Evolutionary conservation across 2,329 filamentous ascomycete genomes (phyloP).

Genomic region (Aspergillus sergii): DNA sequence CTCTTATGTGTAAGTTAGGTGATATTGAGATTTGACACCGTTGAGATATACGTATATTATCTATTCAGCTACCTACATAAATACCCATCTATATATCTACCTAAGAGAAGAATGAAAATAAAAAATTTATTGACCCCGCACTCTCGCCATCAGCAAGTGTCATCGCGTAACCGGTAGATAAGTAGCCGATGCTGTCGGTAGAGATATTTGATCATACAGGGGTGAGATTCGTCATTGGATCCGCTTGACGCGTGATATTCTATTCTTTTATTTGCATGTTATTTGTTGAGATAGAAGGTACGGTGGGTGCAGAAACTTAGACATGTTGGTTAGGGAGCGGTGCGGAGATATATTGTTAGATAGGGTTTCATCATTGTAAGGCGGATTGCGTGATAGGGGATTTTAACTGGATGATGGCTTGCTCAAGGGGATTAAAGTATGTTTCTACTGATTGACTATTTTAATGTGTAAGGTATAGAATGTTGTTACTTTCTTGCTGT

Average conservation of each 20-base stretch:
- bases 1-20: neutral
- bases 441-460: too few relatives aligned
- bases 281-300: neutral
- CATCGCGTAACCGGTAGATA: constrained; percentile 15
- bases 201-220: neutral
- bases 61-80: neutral
- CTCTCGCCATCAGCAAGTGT: constrained; percentile 15
- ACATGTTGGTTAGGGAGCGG: neutral
- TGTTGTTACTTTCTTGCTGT: too few relatives aligned
- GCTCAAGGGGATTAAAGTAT: neutral
- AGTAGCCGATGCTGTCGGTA: neutral
- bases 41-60: neutral
- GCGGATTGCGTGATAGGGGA: constrained; percentile 19
- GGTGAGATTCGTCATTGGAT: constrained; percentile 25
- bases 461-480: too few relatives aligned
- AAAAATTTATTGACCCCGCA: neutral
- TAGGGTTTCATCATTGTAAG: constrained; percentile 9
- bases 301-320: neutral
- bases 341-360: neutral
- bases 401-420: too few relatives aligned
- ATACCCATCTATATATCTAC: neutral
- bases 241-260: constrained; percentile 20
- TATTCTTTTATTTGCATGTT: neutral
- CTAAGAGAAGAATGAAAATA: neutral
- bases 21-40: too few relatives aligned